Evolutionary conservation across 768 basidiomycete genomes (phyloP).

Genomic region (Cyclocybe cylindracea): DNA sequence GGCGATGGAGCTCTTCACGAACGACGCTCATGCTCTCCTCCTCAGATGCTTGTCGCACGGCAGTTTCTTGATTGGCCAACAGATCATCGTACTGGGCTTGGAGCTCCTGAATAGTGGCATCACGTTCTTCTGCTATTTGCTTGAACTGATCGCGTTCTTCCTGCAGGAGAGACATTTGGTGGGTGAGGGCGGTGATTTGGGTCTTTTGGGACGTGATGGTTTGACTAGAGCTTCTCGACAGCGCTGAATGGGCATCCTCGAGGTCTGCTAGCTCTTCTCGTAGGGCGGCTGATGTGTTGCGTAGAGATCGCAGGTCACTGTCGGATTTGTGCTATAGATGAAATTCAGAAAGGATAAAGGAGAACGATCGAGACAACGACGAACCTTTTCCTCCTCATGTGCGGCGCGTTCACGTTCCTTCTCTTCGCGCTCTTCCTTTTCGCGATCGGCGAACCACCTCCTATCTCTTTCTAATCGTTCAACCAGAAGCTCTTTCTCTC

Average conservation of each 20-base stretch:
- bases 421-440: slow-evolving; percentile 67
- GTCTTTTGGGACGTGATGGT: slow-evolving; percentile 51
- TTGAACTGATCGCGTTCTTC: slow-evolving; percentile 46
- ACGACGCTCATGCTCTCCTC: slow-evolving; percentile 65
- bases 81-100: slow-evolving; percentile 52
- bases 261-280: slow-evolving; percentile 64
- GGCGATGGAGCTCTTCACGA: slow-evolving; percentile 67
- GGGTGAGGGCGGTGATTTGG: slow-evolving; percentile 48
- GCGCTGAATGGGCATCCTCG: slow-evolving; percentile 50
- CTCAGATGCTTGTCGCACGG: slow-evolving; percentile 26
- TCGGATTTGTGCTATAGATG: slow-evolving; percentile 46
- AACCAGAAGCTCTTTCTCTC: slow-evolving; percentile 62
- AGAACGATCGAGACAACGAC: slow-evolving; percentile 11
- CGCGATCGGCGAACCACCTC: slow-evolving; percentile 66
- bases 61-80: slow-evolving; percentile 31
- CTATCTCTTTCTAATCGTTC: slow-evolving; percentile 73
- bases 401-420: slow-evolving; percentile 57
- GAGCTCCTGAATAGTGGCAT: slow-evolving; percentile 40
- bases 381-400: slow-evolving; percentile 61
- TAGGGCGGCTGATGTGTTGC: slow-evolving; percentile 48
- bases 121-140: slow-evolving; percentile 41
- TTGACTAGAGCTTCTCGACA: slow-evolving; percentile 51
- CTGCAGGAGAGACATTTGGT: slow-evolving; percentile 47
- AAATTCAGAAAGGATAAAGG: background rate
- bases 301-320: slow-evolving; percentile 51